These are phyloP conservation scores for Lotmaria passim DNA, from an alignment of 208 protist species.

Conservation along the genomic window DNA sequence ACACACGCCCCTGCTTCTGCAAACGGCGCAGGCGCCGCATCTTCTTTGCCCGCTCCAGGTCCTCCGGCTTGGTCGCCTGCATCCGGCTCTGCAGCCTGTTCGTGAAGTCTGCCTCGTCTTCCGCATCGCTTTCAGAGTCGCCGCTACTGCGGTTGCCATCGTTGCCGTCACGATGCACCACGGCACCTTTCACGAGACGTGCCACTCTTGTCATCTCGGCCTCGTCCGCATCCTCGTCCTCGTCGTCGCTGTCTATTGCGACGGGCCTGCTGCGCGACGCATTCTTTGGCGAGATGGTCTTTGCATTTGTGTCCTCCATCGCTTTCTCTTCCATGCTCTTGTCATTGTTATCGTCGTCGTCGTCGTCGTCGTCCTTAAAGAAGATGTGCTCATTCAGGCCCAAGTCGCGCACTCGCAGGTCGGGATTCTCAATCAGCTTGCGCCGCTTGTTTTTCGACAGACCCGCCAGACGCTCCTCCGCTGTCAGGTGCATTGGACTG, in stretches of 20 bases:
- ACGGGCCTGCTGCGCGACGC: background rate
- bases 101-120: conserved; percentile 46
- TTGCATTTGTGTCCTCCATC: background rate
- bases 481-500: conserved; percentile 49
- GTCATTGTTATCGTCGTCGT: conserved; percentile 35
- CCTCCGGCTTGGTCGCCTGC: conserved; percentile 41
- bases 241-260: conserved; percentile 1
- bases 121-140: too few relatives aligned
- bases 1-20: conserved; percentile 66
- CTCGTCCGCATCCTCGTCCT: conserved; percentile 6
- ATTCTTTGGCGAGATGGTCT: too few relatives aligned
- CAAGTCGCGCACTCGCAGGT: conserved; percentile 83
- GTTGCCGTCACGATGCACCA: conserved; percentile 28
- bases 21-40: conserved; percentile 79
- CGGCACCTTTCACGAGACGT: conserved; percentile 43
- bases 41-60: conserved; percentile 74
- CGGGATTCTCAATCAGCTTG: conserved; percentile 77
- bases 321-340: background rate
- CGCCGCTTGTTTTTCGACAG: conserved; percentile 88
- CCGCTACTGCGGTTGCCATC: conserved; percentile 22
- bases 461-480: conserved; percentile 84
- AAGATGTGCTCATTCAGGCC: conserved; percentile 72
- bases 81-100: conserved; percentile 61
- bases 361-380: conserved; percentile 68
- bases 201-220: conserved; percentile 29